Evolutionary conservation across 2,329 filamentous ascomycete genomes (phyloP).

Genomic region (Fusarium sp.): DNA sequence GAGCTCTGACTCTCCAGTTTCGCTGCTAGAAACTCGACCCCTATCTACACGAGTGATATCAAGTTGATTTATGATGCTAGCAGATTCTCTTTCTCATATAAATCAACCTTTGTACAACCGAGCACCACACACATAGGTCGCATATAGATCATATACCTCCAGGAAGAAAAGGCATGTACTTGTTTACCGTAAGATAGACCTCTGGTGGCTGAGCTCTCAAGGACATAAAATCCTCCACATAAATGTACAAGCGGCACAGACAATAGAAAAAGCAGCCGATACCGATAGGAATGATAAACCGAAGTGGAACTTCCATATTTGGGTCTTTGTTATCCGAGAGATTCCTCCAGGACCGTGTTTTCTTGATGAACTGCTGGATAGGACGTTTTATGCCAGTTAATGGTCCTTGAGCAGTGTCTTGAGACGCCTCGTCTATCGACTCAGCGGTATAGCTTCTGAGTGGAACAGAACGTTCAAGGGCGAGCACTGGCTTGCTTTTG

Average conservation of each 20-base stretch:
- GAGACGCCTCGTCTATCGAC: neutral
- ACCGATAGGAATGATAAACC: neutral
- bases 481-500: neutral
- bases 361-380: neutral
- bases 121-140: too few relatives aligned
- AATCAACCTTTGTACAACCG: too few relatives aligned
- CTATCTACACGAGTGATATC: too few relatives aligned
- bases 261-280: conserved; percentile 7
- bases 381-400: too few relatives aligned
- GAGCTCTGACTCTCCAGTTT: too few relatives aligned
- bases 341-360: neutral
- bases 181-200: conserved; percentile 10
- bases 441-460: too few relatives aligned
- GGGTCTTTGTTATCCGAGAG: conserved; percentile 8
- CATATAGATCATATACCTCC: too few relatives aligned
- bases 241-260: conserved; percentile 12
- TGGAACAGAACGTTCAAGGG: neutral
- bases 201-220: conserved; percentile 6
- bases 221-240: conserved; percentile 12
- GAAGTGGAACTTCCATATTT: conserved; percentile 1
- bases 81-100: too few relatives aligned
- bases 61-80: too few relatives aligned
- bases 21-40: too few relatives aligned
- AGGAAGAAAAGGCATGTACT: too few relatives aligned
- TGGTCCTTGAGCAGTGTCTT: neutral